Conservation (phyloP, 2,329 filamentous ascomycete genomes). For the Elsinoe perseae region DNA sequence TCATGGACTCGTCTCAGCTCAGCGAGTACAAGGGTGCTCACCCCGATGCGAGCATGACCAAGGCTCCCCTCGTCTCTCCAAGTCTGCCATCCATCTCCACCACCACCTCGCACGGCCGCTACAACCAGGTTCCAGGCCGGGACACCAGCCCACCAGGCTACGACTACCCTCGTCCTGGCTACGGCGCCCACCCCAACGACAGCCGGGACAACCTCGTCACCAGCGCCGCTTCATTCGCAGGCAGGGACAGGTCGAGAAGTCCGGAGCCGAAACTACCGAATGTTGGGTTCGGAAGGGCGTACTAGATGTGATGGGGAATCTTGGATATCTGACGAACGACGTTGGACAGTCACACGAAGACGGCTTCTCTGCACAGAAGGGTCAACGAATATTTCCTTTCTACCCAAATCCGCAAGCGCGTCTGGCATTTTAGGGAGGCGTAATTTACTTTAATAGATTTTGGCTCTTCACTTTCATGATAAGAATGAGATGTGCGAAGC, state of each 20-base stretch:
- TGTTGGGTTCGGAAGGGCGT: constrained; percentile 22
- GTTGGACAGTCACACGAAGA: not conserved
- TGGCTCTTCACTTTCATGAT: not conserved
- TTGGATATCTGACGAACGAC: not conserved
- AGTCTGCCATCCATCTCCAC: constrained; percentile 24
- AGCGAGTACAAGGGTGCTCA: constrained; percentile 35
- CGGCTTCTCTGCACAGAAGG: not conserved
- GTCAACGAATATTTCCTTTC: constrained; percentile 1
- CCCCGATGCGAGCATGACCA: constrained; percentile 23
- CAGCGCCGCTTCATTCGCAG: constrained; percentile 28
- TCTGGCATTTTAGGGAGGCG: constrained; percentile 1
- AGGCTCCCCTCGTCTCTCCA: constrained; percentile 26
- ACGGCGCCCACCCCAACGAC: constrained; percentile 21
- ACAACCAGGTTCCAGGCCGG: constrained; percentile 25
- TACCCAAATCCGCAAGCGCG: not conserved
- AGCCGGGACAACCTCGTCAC: constrained; percentile 27
- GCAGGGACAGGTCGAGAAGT: constrained; percentile 22
- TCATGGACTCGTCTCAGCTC: constrained; percentile 53
- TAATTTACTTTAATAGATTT: not conserved
- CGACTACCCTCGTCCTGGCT: constrained; percentile 15
- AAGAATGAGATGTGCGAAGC: too few relatives aligned
- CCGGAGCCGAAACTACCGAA: constrained; percentile 27
- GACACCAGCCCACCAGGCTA: constrained; percentile 19
- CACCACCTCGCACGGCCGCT: constrained; percentile 24
- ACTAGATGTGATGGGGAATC: not conserved